Evolutionary conservation across 1,139 yeast genomes (phyloP), one percentile per base, ranked within the genome.

Genomic region (Cylindricascospora bacillispora): DNA sequence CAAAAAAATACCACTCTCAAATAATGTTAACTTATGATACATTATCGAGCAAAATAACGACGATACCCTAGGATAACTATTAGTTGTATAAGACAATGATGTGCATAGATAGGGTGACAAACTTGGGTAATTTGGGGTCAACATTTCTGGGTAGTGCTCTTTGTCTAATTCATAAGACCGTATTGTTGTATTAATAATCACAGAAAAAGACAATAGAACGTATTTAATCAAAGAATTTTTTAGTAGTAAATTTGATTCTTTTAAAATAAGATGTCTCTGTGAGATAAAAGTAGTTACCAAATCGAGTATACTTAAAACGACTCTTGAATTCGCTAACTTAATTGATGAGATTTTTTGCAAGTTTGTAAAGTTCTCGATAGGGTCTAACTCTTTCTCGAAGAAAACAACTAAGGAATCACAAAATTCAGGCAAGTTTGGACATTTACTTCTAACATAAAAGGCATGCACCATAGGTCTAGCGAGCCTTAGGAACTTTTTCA

Each of bases 361-460:
- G 20, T 39, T 37, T 1, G 49, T 44, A 23, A 35, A 40, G 24
- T 34, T 31, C 5, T 30, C 28, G 4, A 47, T 26, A 5, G 47
- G 44, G 12, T 35, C 34, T 20, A 45, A 42, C 21, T 45, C 44
- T 5, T 25, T 22, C 24, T 47, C 49, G 3, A 44, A 32, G 23
- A 45, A 45, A 3, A 18, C 22, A 15, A 38, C 22, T 9, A 44
- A 15, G 4, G 17, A 25, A 11, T 38, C 32, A 13, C 34, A 30
- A 25, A 38, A 30, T 9, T 26, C 28, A 10, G 27, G 16, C n/a
- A 47, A 13, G 18, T 44, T 34, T 3, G 51, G 49, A 3, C 18
- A 21, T 2, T 26, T 26, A 9, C 30, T 27, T 17, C 29, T 33
- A 15, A 34, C 31, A 19, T 35, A 34, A 15, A 45, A 13, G 5